Evolutionary conservation across 331 rosid genomes (phyloP), one percentile per base, ranked within the genome.

Genomic region (Stylosanthes scabra): DNA sequence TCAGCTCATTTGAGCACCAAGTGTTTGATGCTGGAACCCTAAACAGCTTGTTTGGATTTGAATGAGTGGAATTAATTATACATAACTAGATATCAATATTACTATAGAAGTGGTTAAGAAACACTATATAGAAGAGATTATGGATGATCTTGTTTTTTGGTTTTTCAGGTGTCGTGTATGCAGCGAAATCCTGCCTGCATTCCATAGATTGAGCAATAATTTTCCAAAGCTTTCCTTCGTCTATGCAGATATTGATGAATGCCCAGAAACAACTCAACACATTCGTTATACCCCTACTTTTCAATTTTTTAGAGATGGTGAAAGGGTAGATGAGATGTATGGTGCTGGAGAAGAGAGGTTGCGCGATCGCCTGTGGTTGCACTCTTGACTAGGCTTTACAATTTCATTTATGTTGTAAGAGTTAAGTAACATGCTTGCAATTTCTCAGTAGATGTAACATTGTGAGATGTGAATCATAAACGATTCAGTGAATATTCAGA

Each of bases 221-320:
- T 91, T 91, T 74, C 96, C 93, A 0, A 88, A 86, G 85, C 79
- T 91, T 49, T 82, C 88, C 10, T 94, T 91, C 69, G 27, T 91
- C 74, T 91, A 94, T 20, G 87, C 93, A 27, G 97, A 94, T 60
- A 94, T 91, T 63, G 97, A 94, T 75, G 96, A 91, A 66, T 93
- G 96, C 66, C 97, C 98, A 0, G 96, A 91, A 82, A 91, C 98
- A 40, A 93, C 98, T 63, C 93, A 81, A 63, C 90, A 86, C 74
- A 91, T 91, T 67, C 88, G 96, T 20, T 93, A 93, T 63, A 93
- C 98, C 11, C 97, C 97, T 0, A 91, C 98, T 37, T 93, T 93
- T 72, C 97, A 88, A 52, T 88, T 91, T 55, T 91, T 81, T 14
- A 78, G 96, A 27, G 88, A 86, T 67, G 98, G 96, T 65, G 97